Percentiles rank a stretch among this genome's conserved stretches.
Evolutionary conservation across 768 basidiomycete genomes (phyloP).

Genomic region (Leccinum disarticulatum): DNA sequence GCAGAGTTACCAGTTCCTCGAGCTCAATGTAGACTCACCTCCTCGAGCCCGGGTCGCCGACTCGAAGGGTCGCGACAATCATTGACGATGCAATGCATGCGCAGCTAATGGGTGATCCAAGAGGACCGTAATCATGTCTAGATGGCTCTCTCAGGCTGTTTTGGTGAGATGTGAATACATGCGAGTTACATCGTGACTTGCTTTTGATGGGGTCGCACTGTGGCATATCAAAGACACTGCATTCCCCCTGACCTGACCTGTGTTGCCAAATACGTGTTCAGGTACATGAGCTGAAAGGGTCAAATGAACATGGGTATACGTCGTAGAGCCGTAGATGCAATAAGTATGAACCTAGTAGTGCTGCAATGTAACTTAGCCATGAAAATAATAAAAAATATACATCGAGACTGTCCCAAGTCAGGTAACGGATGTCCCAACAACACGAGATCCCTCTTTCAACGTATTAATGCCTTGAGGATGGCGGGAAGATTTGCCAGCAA

Average conservation of each 20-base stretch:
- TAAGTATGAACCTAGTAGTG: slow-evolving; percentile 2
- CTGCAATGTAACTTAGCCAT: slow-evolving; percentile 4
- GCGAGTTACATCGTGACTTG: background rate
- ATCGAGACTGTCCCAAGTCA: slow-evolving; percentile 2
- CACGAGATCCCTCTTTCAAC: slow-evolving; percentile 11
- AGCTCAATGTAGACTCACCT: slow-evolving; percentile 7
- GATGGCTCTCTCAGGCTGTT: background rate
- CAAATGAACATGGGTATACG: slow-evolving; percentile 7
- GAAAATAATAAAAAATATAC: slow-evolving; percentile 7
- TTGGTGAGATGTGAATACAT: slow-evolving; percentile 3
- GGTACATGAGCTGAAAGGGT: background rate
- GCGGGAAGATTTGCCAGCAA: slow-evolving; percentile 19
- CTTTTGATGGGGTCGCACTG: slow-evolving; percentile 3
- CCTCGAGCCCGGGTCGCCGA: background rate
- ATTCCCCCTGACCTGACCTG: background rate
- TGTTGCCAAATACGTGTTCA: background rate
- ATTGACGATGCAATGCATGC: background rate
- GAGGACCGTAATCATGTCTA: background rate
- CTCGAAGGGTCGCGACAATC: background rate
- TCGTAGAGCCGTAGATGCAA: slow-evolving; percentile 8
- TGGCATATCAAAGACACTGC: slow-evolving; percentile 2
- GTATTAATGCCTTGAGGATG: slow-evolving; percentile 1
- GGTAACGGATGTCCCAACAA: slow-evolving; percentile 4
- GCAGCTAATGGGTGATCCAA: background rate
- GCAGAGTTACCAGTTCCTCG: background rate